Conservation (phyloP, 2,329 filamentous ascomycete species). For the Fonsecaea pugnacius region DNA sequence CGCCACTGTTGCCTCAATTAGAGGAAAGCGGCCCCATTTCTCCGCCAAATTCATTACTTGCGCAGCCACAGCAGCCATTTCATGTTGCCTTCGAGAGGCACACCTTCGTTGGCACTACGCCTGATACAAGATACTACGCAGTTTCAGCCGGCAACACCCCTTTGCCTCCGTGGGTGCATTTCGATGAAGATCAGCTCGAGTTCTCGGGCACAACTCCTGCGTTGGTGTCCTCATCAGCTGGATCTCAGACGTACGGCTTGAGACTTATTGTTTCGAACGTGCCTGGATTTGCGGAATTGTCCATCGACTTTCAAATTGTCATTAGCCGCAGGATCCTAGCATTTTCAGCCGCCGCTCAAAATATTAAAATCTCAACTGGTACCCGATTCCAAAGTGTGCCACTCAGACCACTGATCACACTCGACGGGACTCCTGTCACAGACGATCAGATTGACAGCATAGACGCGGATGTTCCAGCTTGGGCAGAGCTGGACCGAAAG, state of each 20-base stretch:
- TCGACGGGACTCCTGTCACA: constrained; percentile 61
- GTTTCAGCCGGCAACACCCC: constrained; percentile 78
- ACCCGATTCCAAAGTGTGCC: constrained; percentile 58
- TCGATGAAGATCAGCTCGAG: constrained; percentile 65
- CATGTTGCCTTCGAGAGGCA: constrained; percentile 70
- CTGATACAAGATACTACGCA: constrained; percentile 72
- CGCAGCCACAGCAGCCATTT: constrained; percentile 56
- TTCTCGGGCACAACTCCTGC: constrained; percentile 75
- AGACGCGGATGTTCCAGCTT: constrained; percentile 63
- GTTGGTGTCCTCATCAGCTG: constrained; percentile 64
- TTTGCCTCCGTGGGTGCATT: constrained; percentile 81
- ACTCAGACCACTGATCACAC: constrained; percentile 57
- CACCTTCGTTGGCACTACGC: constrained; percentile 65
- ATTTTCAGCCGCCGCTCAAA: constrained; percentile 62
- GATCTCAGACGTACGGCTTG: constrained; percentile 73
- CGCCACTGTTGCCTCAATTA: constrained; percentile 45
- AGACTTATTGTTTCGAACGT: constrained; percentile 78
- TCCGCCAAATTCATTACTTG: constrained; percentile 45
- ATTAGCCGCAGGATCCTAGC: constrained; percentile 73
- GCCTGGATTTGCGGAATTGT: constrained; percentile 72
- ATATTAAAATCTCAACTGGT: constrained; percentile 62
- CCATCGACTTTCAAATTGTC: constrained; percentile 70
- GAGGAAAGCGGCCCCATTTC: constrained; percentile 44
- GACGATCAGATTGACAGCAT: constrained; percentile 58
- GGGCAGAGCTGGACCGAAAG: constrained; percentile 68